Conservation (phyloP, 208 protist genomes). For the Naegleria lovaniensis region DNA sequence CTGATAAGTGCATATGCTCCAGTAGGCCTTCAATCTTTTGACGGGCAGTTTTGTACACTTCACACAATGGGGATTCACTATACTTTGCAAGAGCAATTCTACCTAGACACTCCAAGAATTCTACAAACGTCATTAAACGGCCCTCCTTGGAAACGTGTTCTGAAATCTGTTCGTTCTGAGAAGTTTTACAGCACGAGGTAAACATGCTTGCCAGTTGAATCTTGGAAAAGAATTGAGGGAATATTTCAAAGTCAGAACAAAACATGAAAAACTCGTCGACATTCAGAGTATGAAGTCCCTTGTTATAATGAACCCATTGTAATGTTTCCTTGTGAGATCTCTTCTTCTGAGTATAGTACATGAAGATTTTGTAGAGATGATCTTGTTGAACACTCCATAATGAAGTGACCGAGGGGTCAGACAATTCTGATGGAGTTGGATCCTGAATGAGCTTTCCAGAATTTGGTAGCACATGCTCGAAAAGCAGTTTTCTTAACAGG, state of each 20-base stretch:
- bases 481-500: background rate
- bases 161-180: no score
- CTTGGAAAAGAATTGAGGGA: background rate
- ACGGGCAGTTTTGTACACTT: background rate
- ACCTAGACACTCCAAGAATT: conserved; percentile 22
- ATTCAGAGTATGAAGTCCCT: background rate
- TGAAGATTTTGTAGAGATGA: background rate
- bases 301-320: background rate
- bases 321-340: background rate
- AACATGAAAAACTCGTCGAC: conserved; percentile 17
- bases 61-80: background rate
- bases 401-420: background rate
- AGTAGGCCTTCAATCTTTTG: conserved; percentile 1
- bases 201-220: background rate
- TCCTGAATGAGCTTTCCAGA: background rate
- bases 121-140: background rate
- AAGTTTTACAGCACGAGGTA: background rate
- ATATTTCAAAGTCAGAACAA: background rate
- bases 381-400: background rate
- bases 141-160: background rate
- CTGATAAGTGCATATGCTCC: background rate
- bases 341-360: background rate
- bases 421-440: background rate
- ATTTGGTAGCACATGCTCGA: background rate
- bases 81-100: background rate